Base-by-base conservation (phyloP, 1,284 basidiomycete genomes). In the Phylloboletellus chloephorus region DNA sequence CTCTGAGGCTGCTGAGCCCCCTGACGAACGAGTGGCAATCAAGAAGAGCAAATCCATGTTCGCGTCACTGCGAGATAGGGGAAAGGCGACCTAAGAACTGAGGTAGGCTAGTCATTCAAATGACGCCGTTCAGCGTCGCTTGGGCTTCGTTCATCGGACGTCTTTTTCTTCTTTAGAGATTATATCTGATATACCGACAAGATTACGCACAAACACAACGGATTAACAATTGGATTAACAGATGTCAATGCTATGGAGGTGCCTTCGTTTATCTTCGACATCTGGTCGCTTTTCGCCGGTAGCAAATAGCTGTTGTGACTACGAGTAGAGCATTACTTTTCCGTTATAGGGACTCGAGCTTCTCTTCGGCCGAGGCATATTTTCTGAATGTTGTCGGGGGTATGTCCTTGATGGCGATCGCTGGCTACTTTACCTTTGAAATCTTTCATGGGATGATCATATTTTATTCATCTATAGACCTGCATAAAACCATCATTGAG, bases 1-100 rank as follows among this genome's bases (percentile, higher is more conserved):
- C 31, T 46, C 49, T 28, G 48, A 56, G 33, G 32, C 34, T 30
- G 28, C 22, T 16, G 31, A 44, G 9, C 31, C 44, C 16, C 5
- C 32, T 16, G 28, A 4, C 13, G 32, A 40, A 37, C 29, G 19
- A 22, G 8, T 20, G 5, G 5, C 19, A 11, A n/a, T 38, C 2
- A 51, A 30, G 40, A 61, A 61, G 45, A 61, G 55, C 15, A 59
- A 39, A 53, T 55, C 56, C 5, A 13, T 58, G 6, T 64, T 65
- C 12, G 28, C 56, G 3, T 49, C 59, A 10, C 33, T 57, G 31
- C 47, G 49, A 20, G 6, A 46, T 21, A 25, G 48, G 46, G 10
- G 51, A 46, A 43, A 44, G 21, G 24, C 39, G 39, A 13, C 15
- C 36, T 19, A 51, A 47, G 37, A 31, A 23, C n/a, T 7, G 3